These are phyloP conservation scores for Rubia tinctorum DNA, from an alignment of 305 asterid genomes.

Conservation along the genomic window DNA sequence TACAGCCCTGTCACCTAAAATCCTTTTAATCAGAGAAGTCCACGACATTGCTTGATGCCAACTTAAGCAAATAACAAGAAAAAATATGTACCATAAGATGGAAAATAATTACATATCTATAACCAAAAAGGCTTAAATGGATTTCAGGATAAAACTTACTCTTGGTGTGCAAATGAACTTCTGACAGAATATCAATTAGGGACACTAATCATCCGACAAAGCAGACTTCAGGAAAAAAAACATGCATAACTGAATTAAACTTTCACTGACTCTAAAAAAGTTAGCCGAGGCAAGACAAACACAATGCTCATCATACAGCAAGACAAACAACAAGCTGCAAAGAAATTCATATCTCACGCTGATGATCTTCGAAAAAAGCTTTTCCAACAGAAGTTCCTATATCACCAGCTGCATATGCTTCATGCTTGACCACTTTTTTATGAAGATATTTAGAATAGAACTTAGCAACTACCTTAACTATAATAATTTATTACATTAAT, in stretches of 20 bases:
- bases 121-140: neutral
- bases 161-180: too few relatives aligned
- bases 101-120: neutral
- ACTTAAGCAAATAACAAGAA: neutral
- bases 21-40: neutral
- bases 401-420: constrained; percentile 78
- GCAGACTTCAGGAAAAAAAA: neutral
- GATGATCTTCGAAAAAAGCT: constrained; percentile 73
- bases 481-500: constrained; percentile 12
- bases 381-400: constrained; percentile 76
- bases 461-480: constrained; percentile 96
- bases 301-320: neutral
- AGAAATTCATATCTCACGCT: constrained; percentile 13
- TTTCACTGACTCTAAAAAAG: neutral
- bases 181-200: too few relatives aligned
- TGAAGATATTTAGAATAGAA: constrained; percentile 96
- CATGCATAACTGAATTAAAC: neutral
- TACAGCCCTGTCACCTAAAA: neutral
- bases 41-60: too few relatives aligned
- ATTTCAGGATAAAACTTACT: constrained; percentile 47
- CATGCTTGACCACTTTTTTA: constrained; percentile 87
- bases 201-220: neutral
- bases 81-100: constrained; percentile 5
- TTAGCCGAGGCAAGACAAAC: neutral
- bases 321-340: neutral